These are phyloP conservation scores for Rhynchospora pubera DNA, from an alignment of 176 grass and related monocot species.

Conservation along the genomic window DNA sequence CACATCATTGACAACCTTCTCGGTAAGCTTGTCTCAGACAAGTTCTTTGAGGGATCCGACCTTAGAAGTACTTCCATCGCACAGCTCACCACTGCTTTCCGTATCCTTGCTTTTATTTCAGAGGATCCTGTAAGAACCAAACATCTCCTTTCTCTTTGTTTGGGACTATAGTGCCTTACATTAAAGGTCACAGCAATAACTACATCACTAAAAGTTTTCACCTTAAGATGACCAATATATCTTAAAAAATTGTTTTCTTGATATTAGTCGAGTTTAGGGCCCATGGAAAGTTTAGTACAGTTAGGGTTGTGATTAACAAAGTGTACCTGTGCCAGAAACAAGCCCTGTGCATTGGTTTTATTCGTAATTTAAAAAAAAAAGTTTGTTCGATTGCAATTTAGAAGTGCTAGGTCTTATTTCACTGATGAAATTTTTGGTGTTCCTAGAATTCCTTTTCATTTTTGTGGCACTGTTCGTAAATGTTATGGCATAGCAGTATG, in stretches of 20 bases:
- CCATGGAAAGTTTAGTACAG: background rate
- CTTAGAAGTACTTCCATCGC: constrained; percentile 71
- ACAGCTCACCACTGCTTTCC: constrained; percentile 81
- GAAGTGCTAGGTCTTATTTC: background rate
- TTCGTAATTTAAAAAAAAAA: background rate
- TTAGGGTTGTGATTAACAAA: background rate
- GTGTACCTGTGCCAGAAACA: background rate
- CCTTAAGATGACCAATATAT: background rate
- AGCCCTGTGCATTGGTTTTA: background rate
- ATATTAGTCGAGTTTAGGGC: background rate
- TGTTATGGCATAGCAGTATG: background rate
- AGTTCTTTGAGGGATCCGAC: constrained; percentile 78
- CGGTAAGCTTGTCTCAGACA: constrained; percentile 76
- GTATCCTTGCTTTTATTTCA: constrained; percentile 90
- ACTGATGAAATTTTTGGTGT: too few species aligned
- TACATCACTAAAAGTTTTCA: background rate
- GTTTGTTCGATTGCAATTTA: background rate
- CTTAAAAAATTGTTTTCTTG: background rate
- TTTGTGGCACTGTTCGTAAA: background rate
- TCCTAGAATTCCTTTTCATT: background rate
- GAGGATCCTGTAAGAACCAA: constrained; percentile 60
- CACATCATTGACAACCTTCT: constrained; percentile 90
- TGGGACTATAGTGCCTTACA: background rate
- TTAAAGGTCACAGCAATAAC: background rate
- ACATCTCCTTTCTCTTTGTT: constrained; percentile 10